Conservation (phyloP, 148 eudicot genomes). For the Dianthus caryophyllus region DNA sequence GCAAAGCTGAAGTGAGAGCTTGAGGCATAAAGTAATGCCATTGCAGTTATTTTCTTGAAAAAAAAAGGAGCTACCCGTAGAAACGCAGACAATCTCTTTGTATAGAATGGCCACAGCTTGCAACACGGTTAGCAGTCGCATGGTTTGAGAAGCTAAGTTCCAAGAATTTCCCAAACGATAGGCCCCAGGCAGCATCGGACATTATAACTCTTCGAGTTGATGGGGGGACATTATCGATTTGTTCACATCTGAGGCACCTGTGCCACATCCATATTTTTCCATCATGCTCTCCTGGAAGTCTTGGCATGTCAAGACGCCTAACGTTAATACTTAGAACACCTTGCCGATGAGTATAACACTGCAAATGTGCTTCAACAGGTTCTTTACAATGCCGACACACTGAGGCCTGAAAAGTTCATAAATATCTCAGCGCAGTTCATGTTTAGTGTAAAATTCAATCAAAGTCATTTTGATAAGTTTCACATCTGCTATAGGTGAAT, state of each 20-base stretch:
- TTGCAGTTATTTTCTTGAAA: no score
- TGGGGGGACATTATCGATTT: slow-evolving; percentile 72
- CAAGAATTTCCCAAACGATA: slow-evolving; percentile 93
- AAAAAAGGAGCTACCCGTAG: slow-evolving; percentile 54
- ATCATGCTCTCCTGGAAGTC: slow-evolving; percentile 80
- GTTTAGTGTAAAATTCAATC: not conserved
- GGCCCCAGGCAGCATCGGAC: slow-evolving; percentile 99
- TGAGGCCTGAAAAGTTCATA: slow-evolving; percentile 41
- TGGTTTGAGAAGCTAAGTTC: slow-evolving; percentile 97
- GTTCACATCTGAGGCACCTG: slow-evolving; percentile 81
- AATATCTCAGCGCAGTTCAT: no score
- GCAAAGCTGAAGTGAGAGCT: no score
- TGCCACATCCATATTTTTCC: slow-evolving; percentile 99
- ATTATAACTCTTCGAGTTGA: slow-evolving; percentile 75
- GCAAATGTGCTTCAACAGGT: slow-evolving; percentile 83
- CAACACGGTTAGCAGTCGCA: slow-evolving; percentile 92
- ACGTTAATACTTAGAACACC: slow-evolving; percentile 90
- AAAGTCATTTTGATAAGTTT: not conserved
- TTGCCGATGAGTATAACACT: slow-evolving; percentile 82
- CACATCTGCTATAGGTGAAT: no score
- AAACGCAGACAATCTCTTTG: slow-evolving; percentile 97
- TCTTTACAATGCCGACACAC: slow-evolving; percentile 78
- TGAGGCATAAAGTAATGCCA: no score
- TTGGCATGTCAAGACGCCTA: slow-evolving; percentile 51
- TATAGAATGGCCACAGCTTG: slow-evolving; percentile 94